Conservation (phyloP, 805 yeast genomes). For the Danielozyma ontarioensis region DNA sequence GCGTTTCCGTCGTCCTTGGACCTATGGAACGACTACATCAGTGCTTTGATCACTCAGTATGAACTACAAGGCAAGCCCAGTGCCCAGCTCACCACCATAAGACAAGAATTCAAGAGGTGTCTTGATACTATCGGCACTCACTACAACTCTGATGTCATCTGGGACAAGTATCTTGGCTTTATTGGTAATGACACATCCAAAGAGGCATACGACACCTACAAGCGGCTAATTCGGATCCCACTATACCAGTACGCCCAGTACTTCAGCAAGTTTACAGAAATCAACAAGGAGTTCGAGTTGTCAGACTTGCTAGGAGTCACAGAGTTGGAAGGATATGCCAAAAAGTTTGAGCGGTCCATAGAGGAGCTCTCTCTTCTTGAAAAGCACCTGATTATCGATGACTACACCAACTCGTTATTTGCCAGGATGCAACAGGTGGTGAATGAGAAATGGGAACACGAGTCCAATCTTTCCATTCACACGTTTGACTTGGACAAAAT, state of each 20-base stretch:
- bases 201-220: constrained; percentile 37
- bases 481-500: constrained; percentile 44
- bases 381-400: constrained; percentile 37
- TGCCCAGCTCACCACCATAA: constrained; percentile 20
- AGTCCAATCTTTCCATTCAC: constrained; percentile 54
- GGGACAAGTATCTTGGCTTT: constrained; percentile 75
- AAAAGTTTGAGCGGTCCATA: constrained; percentile 15
- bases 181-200: constrained; percentile 21
- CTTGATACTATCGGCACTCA: constrained; percentile 55
- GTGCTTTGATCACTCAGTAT: constrained; percentile 38
- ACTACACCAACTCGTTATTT: constrained; percentile 40
- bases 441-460: constrained; percentile 64
- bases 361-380: constrained; percentile 32
- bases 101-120: constrained; percentile 46
- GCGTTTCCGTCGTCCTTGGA: constrained; percentile 56
- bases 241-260: constrained; percentile 83
- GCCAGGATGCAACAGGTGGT: constrained; percentile 47
- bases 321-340: constrained; percentile 14
- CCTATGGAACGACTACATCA: constrained; percentile 63
- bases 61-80: constrained; percentile 12
- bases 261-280: constrained; percentile 45
- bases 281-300: constrained; percentile 28
- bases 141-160: constrained; percentile 71
- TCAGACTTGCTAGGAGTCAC: constrained; percentile 17
- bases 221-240: constrained; percentile 53